Conservation (phyloP, 2,329 filamentous ascomycete species). For the Hypoxylon rubiginosum region DNA sequence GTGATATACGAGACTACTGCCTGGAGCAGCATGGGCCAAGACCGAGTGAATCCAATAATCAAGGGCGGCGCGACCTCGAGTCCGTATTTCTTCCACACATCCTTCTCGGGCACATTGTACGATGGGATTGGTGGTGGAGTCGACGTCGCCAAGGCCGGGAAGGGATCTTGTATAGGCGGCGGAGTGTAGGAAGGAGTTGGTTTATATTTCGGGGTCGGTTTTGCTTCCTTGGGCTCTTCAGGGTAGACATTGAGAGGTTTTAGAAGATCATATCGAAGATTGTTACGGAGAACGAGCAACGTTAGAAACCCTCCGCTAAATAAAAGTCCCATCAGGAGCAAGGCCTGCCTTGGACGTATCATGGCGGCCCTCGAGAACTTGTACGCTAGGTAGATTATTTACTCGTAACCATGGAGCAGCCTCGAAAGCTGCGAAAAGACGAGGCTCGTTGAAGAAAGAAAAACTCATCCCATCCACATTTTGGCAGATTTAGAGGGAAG, state of each 20-base stretch:
- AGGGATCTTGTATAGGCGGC: conserved; percentile 59
- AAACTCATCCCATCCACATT: background rate
- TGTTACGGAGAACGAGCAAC: conserved; percentile 33
- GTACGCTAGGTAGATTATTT: background rate
- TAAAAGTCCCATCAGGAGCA: conserved; percentile 34
- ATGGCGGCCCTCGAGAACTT: conserved; percentile 4
- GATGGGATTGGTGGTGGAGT: conserved; percentile 57
- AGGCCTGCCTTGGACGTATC: conserved; percentile 39
- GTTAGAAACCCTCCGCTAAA: conserved; percentile 36
- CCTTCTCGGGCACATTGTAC: conserved; percentile 59
- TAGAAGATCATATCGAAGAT: conserved; percentile 22
- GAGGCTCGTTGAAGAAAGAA: background rate
- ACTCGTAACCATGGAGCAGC: background rate
- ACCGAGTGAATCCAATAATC: conserved; percentile 71
- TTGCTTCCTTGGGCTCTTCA: conserved; percentile 23
- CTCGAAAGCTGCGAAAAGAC: background rate
- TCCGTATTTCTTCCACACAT: conserved; percentile 56
- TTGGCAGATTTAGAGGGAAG: background rate
- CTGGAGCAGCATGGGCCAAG: conserved; percentile 68
- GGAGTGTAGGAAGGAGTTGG: conserved; percentile 53
- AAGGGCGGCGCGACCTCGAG: conserved; percentile 62
- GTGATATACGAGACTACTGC: conserved; percentile 69
- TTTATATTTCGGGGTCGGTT: conserved; percentile 50
- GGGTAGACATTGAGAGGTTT: conserved; percentile 17
- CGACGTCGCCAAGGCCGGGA: conserved; percentile 56